These are phyloP conservation scores for Vanilla planifolia DNA, from an alignment of 106 monocot species.

Conservation along the genomic window DNA sequence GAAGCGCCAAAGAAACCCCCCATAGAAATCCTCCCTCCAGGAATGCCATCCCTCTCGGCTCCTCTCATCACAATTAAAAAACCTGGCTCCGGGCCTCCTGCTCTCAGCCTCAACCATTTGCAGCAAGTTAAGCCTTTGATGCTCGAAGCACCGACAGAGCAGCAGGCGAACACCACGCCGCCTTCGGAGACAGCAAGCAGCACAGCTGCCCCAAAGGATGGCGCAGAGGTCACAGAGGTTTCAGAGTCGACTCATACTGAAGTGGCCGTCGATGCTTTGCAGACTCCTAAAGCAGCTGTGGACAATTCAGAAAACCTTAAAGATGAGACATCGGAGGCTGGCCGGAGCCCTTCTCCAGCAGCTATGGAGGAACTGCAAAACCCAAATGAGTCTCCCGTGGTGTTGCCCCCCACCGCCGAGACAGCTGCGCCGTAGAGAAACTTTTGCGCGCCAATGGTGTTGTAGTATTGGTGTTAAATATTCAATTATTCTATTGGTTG, in stretches of 20 bases:
- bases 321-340: not conserved
- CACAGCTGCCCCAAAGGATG: not conserved
- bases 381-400: not conserved
- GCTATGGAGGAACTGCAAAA: not conserved
- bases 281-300: not conserved
- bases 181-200: not conserved
- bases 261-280: not conserved
- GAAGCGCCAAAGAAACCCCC: slow-evolving; percentile 92
- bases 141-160: slow-evolving; percentile 19
- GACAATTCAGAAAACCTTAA: not conserved
- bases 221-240: not conserved
- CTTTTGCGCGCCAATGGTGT: not conserved
- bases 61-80: slow-evolving; percentile 78
- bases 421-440: not conserved
- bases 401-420: not conserved
- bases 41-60: slow-evolving; percentile 84
- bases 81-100: slow-evolving; percentile 5
- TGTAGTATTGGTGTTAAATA: not conserved
- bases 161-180: not conserved
- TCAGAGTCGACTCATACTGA: no score
- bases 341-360: not conserved
- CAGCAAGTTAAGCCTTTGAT: slow-evolving; percentile 17
- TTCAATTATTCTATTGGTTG: not conserved
- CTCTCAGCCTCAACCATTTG: not conserved
- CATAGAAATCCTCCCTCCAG: slow-evolving; percentile 94